Percentiles rank a stretch among this genome's conserved stretches.
Conservation (phyloP, 208 protist genomes). For the Wallacemonas rigidus region DNA sequence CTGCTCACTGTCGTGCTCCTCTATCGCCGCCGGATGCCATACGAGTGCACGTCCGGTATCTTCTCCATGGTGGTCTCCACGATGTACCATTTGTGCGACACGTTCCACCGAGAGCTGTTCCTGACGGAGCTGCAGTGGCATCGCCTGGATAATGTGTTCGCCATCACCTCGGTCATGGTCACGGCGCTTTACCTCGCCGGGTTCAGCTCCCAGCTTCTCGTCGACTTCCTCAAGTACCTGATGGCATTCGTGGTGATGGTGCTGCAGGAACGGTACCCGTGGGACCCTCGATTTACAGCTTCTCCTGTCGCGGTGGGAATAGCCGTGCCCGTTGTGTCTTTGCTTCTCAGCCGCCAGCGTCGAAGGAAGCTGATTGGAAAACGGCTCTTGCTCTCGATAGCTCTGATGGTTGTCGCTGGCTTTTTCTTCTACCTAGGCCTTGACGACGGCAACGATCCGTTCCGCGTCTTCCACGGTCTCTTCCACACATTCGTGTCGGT, state of each 20-base stretch:
- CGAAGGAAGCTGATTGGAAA: conserved; percentile 16
- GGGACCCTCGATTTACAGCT: conserved; percentile 29
- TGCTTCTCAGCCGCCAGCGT: conserved; percentile 16
- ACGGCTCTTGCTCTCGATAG: conserved; percentile 15
- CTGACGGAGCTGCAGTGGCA: conserved; percentile 34
- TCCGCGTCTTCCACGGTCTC: conserved; percentile 27
- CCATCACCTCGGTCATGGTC: conserved; percentile 26
- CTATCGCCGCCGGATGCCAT: conserved; percentile 25
- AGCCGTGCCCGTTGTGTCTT: conserved; percentile 18
- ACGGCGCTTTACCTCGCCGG: conserved; percentile 23
- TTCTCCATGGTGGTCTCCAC: conserved; percentile 27
- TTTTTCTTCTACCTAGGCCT: conserved; percentile 28
- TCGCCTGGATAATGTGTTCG: conserved; percentile 34
- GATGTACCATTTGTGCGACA: conserved; percentile 33
- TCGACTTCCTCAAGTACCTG: conserved; percentile 27
- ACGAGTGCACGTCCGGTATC: conserved; percentile 29
- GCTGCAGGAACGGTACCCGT: conserved; percentile 33
- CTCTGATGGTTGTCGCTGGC: conserved; percentile 2
- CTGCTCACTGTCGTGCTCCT: conserved; percentile 34
- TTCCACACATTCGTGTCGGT: conserved; percentile 30
- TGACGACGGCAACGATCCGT: conserved; percentile 27
- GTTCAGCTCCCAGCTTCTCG: conserved; percentile 20
- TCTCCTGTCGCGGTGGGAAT: conserved; percentile 22
- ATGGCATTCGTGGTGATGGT: conserved; percentile 27
- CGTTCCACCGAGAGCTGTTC: conserved; percentile 25